Base-by-base conservation (phyloP, 2,329 filamentous ascomycete species). In the Ascochyta fabae region DNA sequence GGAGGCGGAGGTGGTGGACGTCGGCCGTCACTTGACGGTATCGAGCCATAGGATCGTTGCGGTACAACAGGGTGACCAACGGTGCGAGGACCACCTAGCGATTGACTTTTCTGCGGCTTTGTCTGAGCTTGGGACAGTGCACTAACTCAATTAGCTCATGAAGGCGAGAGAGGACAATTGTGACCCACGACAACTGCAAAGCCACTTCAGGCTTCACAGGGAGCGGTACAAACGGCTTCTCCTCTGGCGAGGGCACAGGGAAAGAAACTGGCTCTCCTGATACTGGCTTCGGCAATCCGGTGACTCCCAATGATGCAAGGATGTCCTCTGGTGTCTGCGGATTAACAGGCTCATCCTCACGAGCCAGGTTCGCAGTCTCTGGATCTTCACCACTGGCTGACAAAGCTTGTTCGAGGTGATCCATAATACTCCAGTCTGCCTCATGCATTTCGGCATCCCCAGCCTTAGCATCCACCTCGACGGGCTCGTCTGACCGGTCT, bases 381-480 rank as follows among this genome's bases (percentile, higher is more conserved):
- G 57, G 13, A 26, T 58, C 46, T 24, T 61, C 63, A 34, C 59
- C 53, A 13, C 60, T 56, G 16, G 58, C 63, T 35, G 69, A 70
- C 24, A 79, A 60, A 2, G 74, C 77, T 59, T 76, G 72, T 52
- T 77, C 74, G 24, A 77, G 70, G 22, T 75, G 66, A 45, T 75
- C 74, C 74, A 77, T 77, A 12, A 77, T 66, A 56, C 68, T 74
- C 70, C 71, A 76, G 19, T 60, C 63, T 9, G 69, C 61, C 43
- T 75, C 73, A 6, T 64, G 61, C 67, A 75, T 72, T 16, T 72
- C 72, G 54, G 73, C 60, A 45, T 72, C 70, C 51, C 68, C 69
- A 9, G 61, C 66, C 35, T 65, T 63, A 43, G 48, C 63, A 51
- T 38, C 61, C 3, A 65, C 53, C 38, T 71, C 53, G 9, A 60